Evolutionary conservation across 1,284 basidiomycete genomes (phyloP).

Genomic region (Violaceomyces palustris): DNA sequence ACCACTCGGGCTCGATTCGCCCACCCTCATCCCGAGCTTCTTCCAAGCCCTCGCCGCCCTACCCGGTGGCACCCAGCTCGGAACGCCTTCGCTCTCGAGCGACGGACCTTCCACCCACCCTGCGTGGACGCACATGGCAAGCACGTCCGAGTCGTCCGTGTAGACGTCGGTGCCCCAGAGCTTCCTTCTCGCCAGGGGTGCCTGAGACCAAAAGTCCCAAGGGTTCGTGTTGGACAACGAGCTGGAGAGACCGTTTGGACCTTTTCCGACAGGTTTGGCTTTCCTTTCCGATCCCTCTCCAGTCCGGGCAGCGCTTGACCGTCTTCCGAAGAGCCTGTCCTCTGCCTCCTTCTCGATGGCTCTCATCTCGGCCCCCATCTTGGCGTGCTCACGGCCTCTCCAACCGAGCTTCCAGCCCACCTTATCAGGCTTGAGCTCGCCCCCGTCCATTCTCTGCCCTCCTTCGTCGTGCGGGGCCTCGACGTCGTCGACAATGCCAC

Average conservation of each 20-base stretch:
- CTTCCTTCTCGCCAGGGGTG: constrained; percentile 45
- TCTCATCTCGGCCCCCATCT: constrained; percentile 37
- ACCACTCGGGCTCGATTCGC: background rate
- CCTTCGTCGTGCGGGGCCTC: too few species aligned
- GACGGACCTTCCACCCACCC: constrained; percentile 57
- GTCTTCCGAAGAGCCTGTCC: constrained; percentile 14
- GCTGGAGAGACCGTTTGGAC: background rate
- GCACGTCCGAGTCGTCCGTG: constrained; percentile 61
- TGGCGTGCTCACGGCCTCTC: constrained; percentile 43
- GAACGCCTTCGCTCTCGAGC: constrained; percentile 28
- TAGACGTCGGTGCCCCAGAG: constrained; percentile 62
- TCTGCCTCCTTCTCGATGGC: constrained; percentile 22
- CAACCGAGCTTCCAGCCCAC: constrained; percentile 45
- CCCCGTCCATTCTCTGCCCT: constrained; percentile 21
- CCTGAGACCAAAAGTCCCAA: constrained; percentile 43
- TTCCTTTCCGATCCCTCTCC: too few species aligned
- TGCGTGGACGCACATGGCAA: constrained; percentile 58
- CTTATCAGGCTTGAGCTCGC: constrained; percentile 4
- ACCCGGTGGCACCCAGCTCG: constrained; percentile 38
- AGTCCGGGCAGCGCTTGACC: too few species aligned
- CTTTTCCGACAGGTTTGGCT: background rate
- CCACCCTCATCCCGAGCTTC: too few species aligned
- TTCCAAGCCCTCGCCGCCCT: constrained; percentile 41
- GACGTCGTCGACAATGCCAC: background rate
- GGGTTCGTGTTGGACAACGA: too few species aligned